These are phyloP conservation scores for Lentinula novae-zelandiae DNA, from an alignment of 1,284 basidiomycete species.

Conservation along the genomic window DNA sequence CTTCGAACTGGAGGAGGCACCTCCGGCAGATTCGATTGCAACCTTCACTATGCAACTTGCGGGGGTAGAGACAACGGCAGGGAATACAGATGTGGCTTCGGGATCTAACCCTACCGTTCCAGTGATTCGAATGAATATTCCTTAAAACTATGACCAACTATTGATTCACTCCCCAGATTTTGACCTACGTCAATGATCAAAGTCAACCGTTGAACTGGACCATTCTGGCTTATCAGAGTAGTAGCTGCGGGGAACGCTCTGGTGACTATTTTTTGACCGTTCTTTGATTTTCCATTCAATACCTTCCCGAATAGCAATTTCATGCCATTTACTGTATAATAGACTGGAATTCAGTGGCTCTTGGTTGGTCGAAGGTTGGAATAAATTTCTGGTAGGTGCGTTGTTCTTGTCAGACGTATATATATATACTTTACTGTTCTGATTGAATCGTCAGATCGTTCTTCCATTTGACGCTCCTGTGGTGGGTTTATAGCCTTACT, in stretches of 20 bases:
- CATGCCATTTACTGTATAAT: constrained; percentile 14
- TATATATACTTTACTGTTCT: no score
- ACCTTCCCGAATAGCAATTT: constrained; percentile 10
- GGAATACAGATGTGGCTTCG: constrained; percentile 26
- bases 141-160: not conserved
- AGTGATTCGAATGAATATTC: not conserved
- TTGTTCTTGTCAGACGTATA: not conserved
- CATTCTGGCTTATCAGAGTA: constrained; percentile 14
- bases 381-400: constrained; percentile 12
- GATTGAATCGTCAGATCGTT: constrained; percentile 5
- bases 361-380: constrained; percentile 13
- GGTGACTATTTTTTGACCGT: not conserved
- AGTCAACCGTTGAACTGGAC: constrained; percentile 9
- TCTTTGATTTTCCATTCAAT: not conserved
- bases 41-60: constrained; percentile 26
- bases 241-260: constrained; percentile 14
- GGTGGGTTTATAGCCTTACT: constrained; percentile 5
- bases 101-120: constrained; percentile 12
- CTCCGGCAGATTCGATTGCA: constrained; percentile 14
- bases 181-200: constrained; percentile 13
- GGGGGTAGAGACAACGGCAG: constrained; percentile 23
- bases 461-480: constrained; percentile 16
- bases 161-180: not conserved
- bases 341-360: constrained; percentile 15
- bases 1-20: constrained; percentile 18